Evolutionary conservation across 306 rosid species (phyloP).

Genomic region (Cicer bijugum): DNA sequence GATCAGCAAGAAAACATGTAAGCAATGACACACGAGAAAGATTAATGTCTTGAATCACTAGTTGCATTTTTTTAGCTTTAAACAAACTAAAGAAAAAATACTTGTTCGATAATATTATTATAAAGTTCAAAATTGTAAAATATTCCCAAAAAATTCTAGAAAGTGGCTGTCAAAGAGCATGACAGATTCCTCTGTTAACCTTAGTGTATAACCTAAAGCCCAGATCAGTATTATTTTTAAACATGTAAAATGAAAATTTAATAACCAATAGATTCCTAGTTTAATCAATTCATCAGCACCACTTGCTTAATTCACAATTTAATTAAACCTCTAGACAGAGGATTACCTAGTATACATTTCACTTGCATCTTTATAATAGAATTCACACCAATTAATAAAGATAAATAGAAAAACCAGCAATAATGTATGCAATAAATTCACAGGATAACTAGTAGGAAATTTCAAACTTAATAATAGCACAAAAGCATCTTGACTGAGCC

Average conservation of each 20-base stretch:
- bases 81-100: constrained; percentile 9
- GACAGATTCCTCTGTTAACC: constrained; percentile 10
- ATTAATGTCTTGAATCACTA: constrained; percentile 22
- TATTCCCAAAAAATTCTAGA: background rate
- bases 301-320: constrained; percentile 5
- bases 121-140: constrained; percentile 28
- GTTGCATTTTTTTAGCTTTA: constrained; percentile 23
- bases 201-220: constrained; percentile 18
- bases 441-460: constrained; percentile 19
- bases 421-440: constrained; percentile 24
- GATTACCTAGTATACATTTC: constrained; percentile 12
- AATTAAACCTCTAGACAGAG: constrained; percentile 24
- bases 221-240: background rate
- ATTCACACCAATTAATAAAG: background rate
- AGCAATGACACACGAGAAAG: constrained; percentile 12
- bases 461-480: constrained; percentile 17
- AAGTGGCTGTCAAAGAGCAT: constrained; percentile 17
- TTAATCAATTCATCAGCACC: constrained; percentile 19
- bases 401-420: constrained; percentile 25
- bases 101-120: background rate
- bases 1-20: constrained; percentile 7
- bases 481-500: constrained; percentile 7
- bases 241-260: background rate
- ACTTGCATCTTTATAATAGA: constrained; percentile 23
- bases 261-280: background rate